Evolutionary conservation across 1,284 basidiomycete species (phyloP).

Genomic region (Sanghuangporus weigelae): DNA sequence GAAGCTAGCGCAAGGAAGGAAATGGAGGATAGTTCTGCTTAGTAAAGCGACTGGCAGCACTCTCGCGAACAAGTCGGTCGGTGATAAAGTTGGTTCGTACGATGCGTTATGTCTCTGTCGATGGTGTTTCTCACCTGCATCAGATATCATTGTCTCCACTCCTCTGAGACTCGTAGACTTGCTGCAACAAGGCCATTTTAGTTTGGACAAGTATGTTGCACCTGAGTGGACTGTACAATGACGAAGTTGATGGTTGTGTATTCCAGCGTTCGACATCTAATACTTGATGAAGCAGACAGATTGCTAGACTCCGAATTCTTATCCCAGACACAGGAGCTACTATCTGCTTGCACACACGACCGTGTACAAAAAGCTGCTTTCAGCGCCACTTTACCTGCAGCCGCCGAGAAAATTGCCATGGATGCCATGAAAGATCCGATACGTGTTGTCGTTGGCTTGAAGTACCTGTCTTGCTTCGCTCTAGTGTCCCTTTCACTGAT

Average conservation of each 20-base stretch:
- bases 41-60: slow-evolving; percentile 81
- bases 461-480: slow-evolving; percentile 46
- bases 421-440: slow-evolving; percentile 80
- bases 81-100: slow-evolving; percentile 64
- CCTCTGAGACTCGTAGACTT: slow-evolving; percentile 75
- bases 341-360: slow-evolving; percentile 74
- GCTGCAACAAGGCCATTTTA: slow-evolving; percentile 60
- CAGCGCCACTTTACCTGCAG: slow-evolving; percentile 90
- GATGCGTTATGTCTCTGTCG: background rate
- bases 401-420: slow-evolving; percentile 84
- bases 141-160: slow-evolving; percentile 80
- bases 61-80: slow-evolving; percentile 58
- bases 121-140: background rate
- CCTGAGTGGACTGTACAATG: background rate
- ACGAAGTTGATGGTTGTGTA: slow-evolving; percentile 15
- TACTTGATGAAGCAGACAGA: slow-evolving; percentile 90
- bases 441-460: slow-evolving; percentile 89
- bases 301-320: slow-evolving; percentile 89
- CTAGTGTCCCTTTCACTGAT: slow-evolving; percentile 4
- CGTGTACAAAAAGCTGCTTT: slow-evolving; percentile 85
- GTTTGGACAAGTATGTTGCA: slow-evolving; percentile 62
- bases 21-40: slow-evolving; percentile 80
- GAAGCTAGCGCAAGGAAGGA: slow-evolving; percentile 76
- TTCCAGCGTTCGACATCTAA: slow-evolving; percentile 70
- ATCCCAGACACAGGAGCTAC: slow-evolving; percentile 84